Evolutionary conservation across 371 early-diverging fungal genomes (phyloP).

Genomic region (Apophysomyces variabilis): DNA sequence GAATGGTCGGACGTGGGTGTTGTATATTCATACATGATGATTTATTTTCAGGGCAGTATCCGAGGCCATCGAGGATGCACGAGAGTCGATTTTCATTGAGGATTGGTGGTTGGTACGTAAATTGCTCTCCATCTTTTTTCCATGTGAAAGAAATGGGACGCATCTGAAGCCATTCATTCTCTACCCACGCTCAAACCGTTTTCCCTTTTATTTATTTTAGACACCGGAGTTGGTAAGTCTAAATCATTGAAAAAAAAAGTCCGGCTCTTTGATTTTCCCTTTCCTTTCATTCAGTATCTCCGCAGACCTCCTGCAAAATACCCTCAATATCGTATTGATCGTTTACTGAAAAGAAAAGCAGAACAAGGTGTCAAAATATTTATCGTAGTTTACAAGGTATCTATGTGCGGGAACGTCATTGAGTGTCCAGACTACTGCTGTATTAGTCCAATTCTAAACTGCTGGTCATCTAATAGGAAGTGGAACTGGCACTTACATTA

Average conservation of each 20-base stretch:
- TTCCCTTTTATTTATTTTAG: slow-evolving; percentile 24
- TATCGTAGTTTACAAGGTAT: slow-evolving; percentile 83
- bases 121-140: not conserved
- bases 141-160: no score
- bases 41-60: slow-evolving; percentile 60
- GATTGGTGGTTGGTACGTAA: slow-evolving; percentile 91
- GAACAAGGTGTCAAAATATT: slow-evolving; percentile 89
- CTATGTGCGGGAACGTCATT: slow-evolving; percentile 4
- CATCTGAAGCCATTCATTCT: not conserved
- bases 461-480: slow-evolving; percentile 56
- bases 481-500: slow-evolving; percentile 76
- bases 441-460: slow-evolving; percentile 10
- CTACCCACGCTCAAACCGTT: slow-evolving; percentile 10
- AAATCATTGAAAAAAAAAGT: no score
- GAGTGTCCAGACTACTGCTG: no score
- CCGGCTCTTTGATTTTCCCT: not conserved
- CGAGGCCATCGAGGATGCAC: slow-evolving; percentile 78
- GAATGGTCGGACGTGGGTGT: not conserved
- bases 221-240: slow-evolving; percentile 49
- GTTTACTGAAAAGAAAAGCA: slow-evolving; percentile 83
- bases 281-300: slow-evolving; percentile 61
- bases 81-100: slow-evolving; percentile 78
- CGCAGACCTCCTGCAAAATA: slow-evolving; percentile 74
- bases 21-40: not conserved
- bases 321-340: slow-evolving; percentile 81